Conservation (phyloP, 805 yeast species). For the Limtongia smithiae region DNA sequence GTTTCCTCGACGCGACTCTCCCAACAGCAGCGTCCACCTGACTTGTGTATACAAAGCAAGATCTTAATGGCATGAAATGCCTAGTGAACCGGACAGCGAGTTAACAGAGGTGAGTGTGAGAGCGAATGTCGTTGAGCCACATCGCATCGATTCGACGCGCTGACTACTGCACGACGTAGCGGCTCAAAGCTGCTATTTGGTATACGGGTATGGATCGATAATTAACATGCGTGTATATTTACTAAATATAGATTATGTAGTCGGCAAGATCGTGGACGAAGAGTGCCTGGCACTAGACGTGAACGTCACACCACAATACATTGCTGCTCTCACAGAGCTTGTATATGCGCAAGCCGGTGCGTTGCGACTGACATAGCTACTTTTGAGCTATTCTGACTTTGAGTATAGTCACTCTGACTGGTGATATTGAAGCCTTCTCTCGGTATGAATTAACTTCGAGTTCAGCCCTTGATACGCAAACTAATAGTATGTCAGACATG, state of each 20-base stretch:
- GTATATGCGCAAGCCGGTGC: slow-evolving; percentile 35
- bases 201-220: slow-evolving; percentile 19
- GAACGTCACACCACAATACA: slow-evolving; percentile 35
- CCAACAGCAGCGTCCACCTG: too few species aligned
- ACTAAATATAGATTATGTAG: slow-evolving; percentile 13
- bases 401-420: slow-evolving; percentile 30
- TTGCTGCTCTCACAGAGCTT: slow-evolving; percentile 36
- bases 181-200: slow-evolving; percentile 35
- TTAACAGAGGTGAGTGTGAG: neutral
- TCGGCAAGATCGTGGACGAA: slow-evolving; percentile 34
- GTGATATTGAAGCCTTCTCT: slow-evolving; percentile 36
- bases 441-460: slow-evolving; percentile 30
- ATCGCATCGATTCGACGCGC: neutral
- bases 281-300: slow-evolving; percentile 30
- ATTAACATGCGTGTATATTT: neutral
- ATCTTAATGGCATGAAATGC: too few species aligned
- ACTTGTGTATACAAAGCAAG: too few species aligned
- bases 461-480: too few species aligned
- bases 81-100: too few species aligned
- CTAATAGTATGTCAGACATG: slow-evolving; percentile 35
- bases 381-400: neutral
- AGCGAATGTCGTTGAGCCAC: too few species aligned
- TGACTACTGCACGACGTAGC: slow-evolving; percentile 4
- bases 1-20: too few species aligned
- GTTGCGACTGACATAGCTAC: too few species aligned